A percentile compares a stretch with the other conserved stretches of the same genome.
phyloP scores from a whole-genome alignment of 345 rosid species.

The Leavenworthia alabamica region DNA sequence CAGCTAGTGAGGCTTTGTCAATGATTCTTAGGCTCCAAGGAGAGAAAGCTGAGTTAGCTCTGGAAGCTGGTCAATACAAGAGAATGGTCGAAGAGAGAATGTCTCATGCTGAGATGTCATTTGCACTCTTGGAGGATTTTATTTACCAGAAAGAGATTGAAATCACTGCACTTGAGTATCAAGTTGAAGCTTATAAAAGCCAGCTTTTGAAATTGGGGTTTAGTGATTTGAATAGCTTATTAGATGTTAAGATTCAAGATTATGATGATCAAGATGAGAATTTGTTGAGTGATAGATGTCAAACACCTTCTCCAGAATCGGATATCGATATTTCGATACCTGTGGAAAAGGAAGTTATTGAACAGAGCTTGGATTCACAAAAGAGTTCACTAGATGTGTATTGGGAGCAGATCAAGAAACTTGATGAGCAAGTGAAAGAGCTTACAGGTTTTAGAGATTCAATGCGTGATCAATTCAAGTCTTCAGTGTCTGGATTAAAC shows the following conservation, averaged over 20 bases:
- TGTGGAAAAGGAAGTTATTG: slow-evolving; percentile 28
- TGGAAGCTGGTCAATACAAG: slow-evolving; percentile 83
- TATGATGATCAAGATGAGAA: slow-evolving; percentile 17
- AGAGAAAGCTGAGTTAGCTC: slow-evolving; percentile 62
- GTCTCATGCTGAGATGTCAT: slow-evolving; percentile 62
- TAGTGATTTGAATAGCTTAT: slow-evolving; percentile 37
- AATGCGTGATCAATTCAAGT: slow-evolving; percentile 2
- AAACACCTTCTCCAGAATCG: slow-evolving; percentile 10
- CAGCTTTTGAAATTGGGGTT: slow-evolving; percentile 63
- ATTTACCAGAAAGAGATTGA: slow-evolving; percentile 72
- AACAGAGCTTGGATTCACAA: slow-evolving; percentile 18
- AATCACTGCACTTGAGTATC: slow-evolving; percentile 64
- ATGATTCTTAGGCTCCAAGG: slow-evolving; percentile 88
- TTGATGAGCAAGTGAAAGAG: slow-evolving; percentile 48
- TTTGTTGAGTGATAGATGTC: slow-evolving; percentile 17
- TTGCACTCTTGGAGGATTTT: slow-evolving; percentile 54
- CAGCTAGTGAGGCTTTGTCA: slow-evolving; percentile 72
- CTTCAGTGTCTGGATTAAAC: slow-evolving; percentile 22
- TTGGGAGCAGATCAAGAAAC: slow-evolving; percentile 57
- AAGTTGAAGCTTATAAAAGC: slow-evolving; percentile 59
- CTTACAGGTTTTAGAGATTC: slow-evolving; percentile 37
- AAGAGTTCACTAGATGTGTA: slow-evolving; percentile 35
- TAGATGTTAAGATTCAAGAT: slow-evolving; percentile 40
- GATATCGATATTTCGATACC: slow-evolving; percentile 14
- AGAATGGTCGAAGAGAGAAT: slow-evolving; percentile 74